Base-by-base conservation (phyloP, 345 rosid species). In the Bruguiera sexangula region DNA sequence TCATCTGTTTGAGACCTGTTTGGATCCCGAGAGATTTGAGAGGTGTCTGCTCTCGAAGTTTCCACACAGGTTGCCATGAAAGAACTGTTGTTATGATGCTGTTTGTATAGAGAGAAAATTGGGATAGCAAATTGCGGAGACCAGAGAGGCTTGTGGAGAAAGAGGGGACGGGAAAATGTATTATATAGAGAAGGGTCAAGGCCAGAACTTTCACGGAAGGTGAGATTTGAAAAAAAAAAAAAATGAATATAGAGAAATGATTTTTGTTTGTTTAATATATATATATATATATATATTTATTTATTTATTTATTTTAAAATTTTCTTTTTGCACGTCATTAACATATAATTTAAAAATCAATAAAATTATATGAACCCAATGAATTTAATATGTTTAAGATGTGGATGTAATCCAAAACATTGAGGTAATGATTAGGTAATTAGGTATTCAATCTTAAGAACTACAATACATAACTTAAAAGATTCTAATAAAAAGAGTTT, bases 51-150 rank as follows among this genome's bases (percentile, higher is more conserved):
- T 62, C 84, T 74, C 8, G 84, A 74, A 63, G 87, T 69, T 78
- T 88, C 89, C 32, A 91, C 76, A 66, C 98, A 91, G 61, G 96
- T 65, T 24, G 93, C 89, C 98, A 94, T 88, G 54, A 84, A 56
- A 11, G 18, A 56, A 18, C 15, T 21, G 8, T 19, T 10, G 15
- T 51, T 60, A 13, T 15, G 62, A 9, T 55, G 10, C 5, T 59
- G 53, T 34, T 43, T 60, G 71, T 67, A 46, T 3, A 1, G 26
- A 30, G 27, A 56, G 69, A 31, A 66, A 69, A 69, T 8, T 9
- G 13, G 19, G 32, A 75, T 70, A 19, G 22, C 60, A 8, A 36
- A 21, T 11, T 51, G 73, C 20, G 46, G 65, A 36, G 37, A 74
- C 19, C 5, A 63, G 77, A 68, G 63, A 16, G 34, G 53, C 11